Percentiles rank a stretch among this genome's conserved stretches.
phyloP scores from a whole-genome alignment of 305 asterid genomes.

The Rubia balearica region DNA sequence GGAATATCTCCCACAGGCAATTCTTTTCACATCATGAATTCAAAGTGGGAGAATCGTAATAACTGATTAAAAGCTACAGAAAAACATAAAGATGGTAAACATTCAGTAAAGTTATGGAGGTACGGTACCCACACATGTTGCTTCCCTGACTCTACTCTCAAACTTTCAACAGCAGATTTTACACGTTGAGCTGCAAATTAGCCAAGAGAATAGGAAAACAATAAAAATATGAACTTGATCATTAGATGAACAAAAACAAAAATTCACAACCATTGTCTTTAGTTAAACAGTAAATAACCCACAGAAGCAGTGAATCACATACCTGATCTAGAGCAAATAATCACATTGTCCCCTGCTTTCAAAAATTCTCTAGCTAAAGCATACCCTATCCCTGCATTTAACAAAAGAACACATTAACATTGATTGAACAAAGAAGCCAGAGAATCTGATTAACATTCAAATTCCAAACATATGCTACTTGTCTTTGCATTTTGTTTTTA shows the following conservation, averaged over 20 bases:
- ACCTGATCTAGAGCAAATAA: slow-evolving; percentile 89
- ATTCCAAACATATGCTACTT: not conserved
- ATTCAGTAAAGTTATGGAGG: slow-evolving; percentile 36
- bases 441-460: not conserved
- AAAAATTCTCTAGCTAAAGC: slow-evolving; percentile 91
- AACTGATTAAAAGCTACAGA: not conserved
- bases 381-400: slow-evolving; percentile 75
- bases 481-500: not conserved
- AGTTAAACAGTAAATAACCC: not conserved
- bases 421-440: not conserved
- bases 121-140: slow-evolving; percentile 99
- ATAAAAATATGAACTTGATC: not conserved
- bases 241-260: not conserved
- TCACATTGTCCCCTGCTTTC: slow-evolving; percentile 81
- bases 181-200: slow-evolving; percentile 67
- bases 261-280: not conserved
- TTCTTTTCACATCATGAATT: not conserved
- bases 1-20: not conserved
- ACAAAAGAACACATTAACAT: slow-evolving; percentile 9
- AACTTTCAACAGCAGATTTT: slow-evolving; percentile 55
- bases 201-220: not conserved
- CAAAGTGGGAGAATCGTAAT: not conserved
- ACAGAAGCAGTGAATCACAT: not conserved
- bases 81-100: not conserved
- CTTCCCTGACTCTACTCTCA: slow-evolving; percentile 74